Base-by-base conservation (phyloP, 352 stramenopile species). In the Pythium periplocum region DNA sequence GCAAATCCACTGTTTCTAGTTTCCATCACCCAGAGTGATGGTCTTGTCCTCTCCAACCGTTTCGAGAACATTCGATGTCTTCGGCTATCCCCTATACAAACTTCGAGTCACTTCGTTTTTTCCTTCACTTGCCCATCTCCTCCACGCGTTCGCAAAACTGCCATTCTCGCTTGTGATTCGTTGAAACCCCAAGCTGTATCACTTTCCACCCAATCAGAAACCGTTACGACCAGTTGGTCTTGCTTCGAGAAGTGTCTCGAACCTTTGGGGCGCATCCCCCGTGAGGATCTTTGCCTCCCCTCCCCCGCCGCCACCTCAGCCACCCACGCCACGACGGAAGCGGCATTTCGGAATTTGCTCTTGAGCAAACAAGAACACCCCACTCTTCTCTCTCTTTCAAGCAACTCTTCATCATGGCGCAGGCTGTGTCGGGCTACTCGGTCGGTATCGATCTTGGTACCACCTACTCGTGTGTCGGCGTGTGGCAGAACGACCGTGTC, bases 361-460 rank as follows among this genome's bases (percentile, higher is more conserved):
- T 41, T 40, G 51, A 40, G 60, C 51, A 56, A 47, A 51, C 53
- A 66, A 61, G 59, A 66, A 52, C 11, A 48, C 10, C 9, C 8
- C 38, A 42, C 7, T 12, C 7, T 12, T 12, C 34, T 12, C 48
- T 30, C 51, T 38, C 43, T 48, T 31, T 48, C 57, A 39, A 65
- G 39, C 41, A 66, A 59, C 45, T 44, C 33, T 44, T 31, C 48
- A 65, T 8, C n/a, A 65, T 65, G 58, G 51, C 58, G 40, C 58
- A 65, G 52, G 45, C 54, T 46, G 60, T 68, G n/a, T 55, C 60
- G 33, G 54, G 60, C 7, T 32, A 37, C 26, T 68, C 60, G 44
- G 93, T 98, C 55, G 96, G 96, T 57, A 99, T 99, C 66, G 96
- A 99, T 74, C 78, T 99, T 45, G 95, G 94, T 59, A 99, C 95